Conservation (phyloP, 306 rosid genomes). For the Vigna angularis region DNA sequence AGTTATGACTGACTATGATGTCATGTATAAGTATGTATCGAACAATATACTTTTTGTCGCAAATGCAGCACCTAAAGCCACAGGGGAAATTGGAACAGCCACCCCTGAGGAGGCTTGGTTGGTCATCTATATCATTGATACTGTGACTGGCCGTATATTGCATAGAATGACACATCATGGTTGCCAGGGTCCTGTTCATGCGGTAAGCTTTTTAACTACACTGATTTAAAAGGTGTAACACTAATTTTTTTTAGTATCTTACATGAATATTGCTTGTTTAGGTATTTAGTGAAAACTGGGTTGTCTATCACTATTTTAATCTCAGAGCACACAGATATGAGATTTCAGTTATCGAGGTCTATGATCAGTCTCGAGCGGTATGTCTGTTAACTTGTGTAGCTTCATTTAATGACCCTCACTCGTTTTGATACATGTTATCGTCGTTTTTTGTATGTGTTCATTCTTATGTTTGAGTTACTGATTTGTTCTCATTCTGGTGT, state of each 20-base stretch:
- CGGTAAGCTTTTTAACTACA: slow-evolving; percentile 65
- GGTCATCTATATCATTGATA: slow-evolving; percentile 88
- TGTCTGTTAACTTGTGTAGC: slow-evolving; percentile 48
- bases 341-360: slow-evolving; percentile 96
- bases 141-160: slow-evolving; percentile 90
- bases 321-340: slow-evolving; percentile 98
- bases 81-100: slow-evolving; percentile 80
- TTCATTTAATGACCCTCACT: slow-evolving; percentile 23
- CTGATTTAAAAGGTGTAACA: slow-evolving; percentile 38
- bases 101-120: slow-evolving; percentile 91
- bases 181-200: slow-evolving; percentile 95
- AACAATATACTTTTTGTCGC: slow-evolving; percentile 91
- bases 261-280: slow-evolving; percentile 49
- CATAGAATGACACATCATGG: slow-evolving; percentile 93
- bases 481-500: slow-evolving; percentile 26
- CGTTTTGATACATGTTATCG: slow-evolving; percentile 23
- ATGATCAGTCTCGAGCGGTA: slow-evolving; percentile 98
- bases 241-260: slow-evolving; percentile 35
- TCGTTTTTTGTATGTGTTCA: neutral
- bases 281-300: slow-evolving; percentile 99
- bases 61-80: slow-evolving; percentile 89
- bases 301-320: slow-evolving; percentile 97
- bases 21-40: slow-evolving; percentile 88
- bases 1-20: slow-evolving; percentile 82
- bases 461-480: neutral